These are phyloP conservation scores for Aspergillus egyptiacus DNA, from an alignment of 495 filamentous ascomycete species.

Conservation along the genomic window DNA sequence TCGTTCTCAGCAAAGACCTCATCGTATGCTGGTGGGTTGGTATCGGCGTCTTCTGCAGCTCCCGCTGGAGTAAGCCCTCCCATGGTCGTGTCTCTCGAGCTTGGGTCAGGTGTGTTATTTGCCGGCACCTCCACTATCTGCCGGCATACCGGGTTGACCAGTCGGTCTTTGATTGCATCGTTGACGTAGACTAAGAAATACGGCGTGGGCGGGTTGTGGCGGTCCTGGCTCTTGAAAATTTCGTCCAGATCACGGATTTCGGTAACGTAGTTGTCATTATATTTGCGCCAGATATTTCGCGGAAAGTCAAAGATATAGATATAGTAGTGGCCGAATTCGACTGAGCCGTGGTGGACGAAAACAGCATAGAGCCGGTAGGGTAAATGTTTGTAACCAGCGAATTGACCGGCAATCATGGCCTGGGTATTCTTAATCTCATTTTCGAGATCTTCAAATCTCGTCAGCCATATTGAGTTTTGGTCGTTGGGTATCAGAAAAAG, in stretches of 20 bases:
- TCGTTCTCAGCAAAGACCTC: slow-evolving; percentile 19
- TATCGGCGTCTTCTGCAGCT: slow-evolving; percentile 21
- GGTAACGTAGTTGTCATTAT: slow-evolving; percentile 82
- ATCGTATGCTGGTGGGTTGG: slow-evolving; percentile 30
- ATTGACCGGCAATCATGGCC: slow-evolving; percentile 54
- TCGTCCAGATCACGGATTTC: slow-evolving; percentile 55
- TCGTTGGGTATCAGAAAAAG: neutral
- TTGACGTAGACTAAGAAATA: slow-evolving; percentile 87
- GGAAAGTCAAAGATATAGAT: slow-evolving; percentile 92
- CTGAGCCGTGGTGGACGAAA: slow-evolving; percentile 77
- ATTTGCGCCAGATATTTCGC: slow-evolving; percentile 77
- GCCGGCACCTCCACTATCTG: slow-evolving; percentile 27
- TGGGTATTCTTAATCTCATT: slow-evolving; percentile 45
- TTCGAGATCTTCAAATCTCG: slow-evolving; percentile 35
- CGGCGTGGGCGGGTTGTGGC: slow-evolving; percentile 61
- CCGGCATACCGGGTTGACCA: slow-evolving; percentile 58
- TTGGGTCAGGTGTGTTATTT: slow-evolving; percentile 12
- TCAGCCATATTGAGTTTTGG: slow-evolving; percentile 13
- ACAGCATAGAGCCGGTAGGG: slow-evolving; percentile 86
- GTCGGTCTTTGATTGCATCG: slow-evolving; percentile 50
- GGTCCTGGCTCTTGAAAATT: slow-evolving; percentile 60
- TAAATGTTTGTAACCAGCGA: slow-evolving; percentile 48
- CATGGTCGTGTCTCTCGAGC: slow-evolving; percentile 8
- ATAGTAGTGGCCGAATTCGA: slow-evolving; percentile 84
- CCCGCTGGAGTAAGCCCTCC: slow-evolving; percentile 20